Conservation (phyloP, 176 grass and related monocot genomes). For the sorghum (Sorghum bicolor) region Sorghum_bicolor_NCBIv3 NC_012871.2:65685501-65686000, state of each 20-base stretch:
- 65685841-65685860: not conserved
- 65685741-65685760: conserved; percentile 72
- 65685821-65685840: conserved; percentile 85
- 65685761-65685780: conserved; percentile 90
- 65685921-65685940: conserved; percentile 48
- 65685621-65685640: not conserved
- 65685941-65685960: not conserved
- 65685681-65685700: conserved; percentile 11
- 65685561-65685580: not conserved
- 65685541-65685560: conserved; percentile 3
- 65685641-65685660: conserved; percentile 17
- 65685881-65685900: conserved; percentile 18
- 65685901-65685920: conserved; percentile 4
- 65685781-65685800: conserved; percentile 94
- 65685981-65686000: conserved; percentile 17
- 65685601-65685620: not conserved
- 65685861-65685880: conserved; percentile 12
- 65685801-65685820: conserved; percentile 92
- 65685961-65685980: conserved; percentile 4
- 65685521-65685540: not conserved
- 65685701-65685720: conserved; percentile 14
- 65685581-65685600: not conserved
- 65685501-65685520: not conserved
- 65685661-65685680: conserved; percentile 7
- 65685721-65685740: conserved; percentile 35